Evolutionary conservation across 768 basidiomycete genomes (phyloP), one percentile per base, ranked within the genome.

Genomic region (Polyporus arcularius): DNA sequence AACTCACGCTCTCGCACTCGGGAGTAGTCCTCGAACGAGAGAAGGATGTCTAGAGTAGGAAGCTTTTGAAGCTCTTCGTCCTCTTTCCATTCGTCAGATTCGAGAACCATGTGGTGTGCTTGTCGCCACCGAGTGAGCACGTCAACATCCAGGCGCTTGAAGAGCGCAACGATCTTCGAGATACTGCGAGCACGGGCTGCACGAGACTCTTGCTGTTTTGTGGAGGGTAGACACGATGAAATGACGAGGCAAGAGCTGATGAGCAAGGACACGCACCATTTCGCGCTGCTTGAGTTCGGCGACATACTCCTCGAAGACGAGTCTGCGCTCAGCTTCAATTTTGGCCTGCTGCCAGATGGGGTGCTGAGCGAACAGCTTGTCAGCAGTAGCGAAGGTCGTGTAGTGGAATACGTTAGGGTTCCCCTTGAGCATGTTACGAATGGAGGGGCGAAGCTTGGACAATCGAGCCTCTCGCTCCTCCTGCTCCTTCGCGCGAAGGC

Each of bases 11-110:
- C 94, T 38, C 92, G 84, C 15, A 94, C 87, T 58, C 90, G 85
- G 60, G 92, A 90, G 71, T 96, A 96, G 71, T 96, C 94, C 72
- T 99, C 97, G 66, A 95, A 98, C 0, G 94, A 91, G 40, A 92
- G 83, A 26, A 99, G 80, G 60, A 98, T 90, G 70, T 98, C 97
- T 40, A 98, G 80, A 2, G 89, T 90, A 11, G 96, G 96, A 43
- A 98, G 80, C 68, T 83, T 87, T 63, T 85, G 88, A 52, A 99
- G 78, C 62, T 94, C 90, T 0, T 79, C 66, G 67, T 98, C 94
- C 30, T 76, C 73, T 47, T 81, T 83, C 89, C 91, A 99, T 48
- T 89, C 89, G 0, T 87, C 82, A 2, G 93, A 92, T 18, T 88
- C 86, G 9, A 85, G 69, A 41, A 99, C 83, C 64, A 90, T 79